These are phyloP conservation scores for Suillus bovinus DNA, from an alignment of 768 basidiomycete genomes.

Conservation along the genomic window DNA sequence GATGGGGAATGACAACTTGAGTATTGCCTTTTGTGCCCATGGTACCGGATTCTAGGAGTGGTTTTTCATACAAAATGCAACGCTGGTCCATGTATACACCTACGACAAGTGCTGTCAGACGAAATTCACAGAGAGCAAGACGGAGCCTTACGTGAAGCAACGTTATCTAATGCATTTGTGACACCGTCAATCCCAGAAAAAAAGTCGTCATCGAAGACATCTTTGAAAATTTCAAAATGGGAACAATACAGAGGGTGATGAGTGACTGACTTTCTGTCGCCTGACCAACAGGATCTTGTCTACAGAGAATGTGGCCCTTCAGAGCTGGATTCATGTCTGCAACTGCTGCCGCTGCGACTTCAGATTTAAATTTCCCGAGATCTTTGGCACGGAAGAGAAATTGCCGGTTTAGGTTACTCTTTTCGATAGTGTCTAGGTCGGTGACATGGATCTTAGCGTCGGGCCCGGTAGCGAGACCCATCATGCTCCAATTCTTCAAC, in stretches of 20 bases:
- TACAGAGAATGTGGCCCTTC: conserved; percentile 79
- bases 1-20: conserved; percentile 90
- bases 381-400: conserved; percentile 98
- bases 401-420: conserved; percentile 97
- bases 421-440: conserved; percentile 98
- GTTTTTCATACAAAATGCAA: conserved; percentile 95
- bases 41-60: conserved; percentile 95
- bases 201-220: conserved; percentile 85
- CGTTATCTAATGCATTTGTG: conserved; percentile 97
- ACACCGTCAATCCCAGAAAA: conserved; percentile 89
- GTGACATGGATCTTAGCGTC: conserved; percentile 89
- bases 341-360: conserved; percentile 89
- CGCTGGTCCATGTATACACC: conserved; percentile 98
- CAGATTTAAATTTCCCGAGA: conserved; percentile 95
- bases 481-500: conserved; percentile 99
- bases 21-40: conserved; percentile 98
- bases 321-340: conserved; percentile 95
- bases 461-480: conserved; percentile 84
- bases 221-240: conserved; percentile 41
- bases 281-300: conserved; percentile 92
- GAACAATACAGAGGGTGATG: neutral
- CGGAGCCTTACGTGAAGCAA: conserved; percentile 78
- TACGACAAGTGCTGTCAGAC: conserved; percentile 28
- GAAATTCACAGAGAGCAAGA: conserved; percentile 10
- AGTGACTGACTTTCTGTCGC: conserved; percentile 82